Percentiles rank a stretch among this genome's conserved stretches.
Evolutionary conservation across 2,329 filamentous ascomycete species (phyloP).

Genomic region (Fusarium sp.): DNA sequence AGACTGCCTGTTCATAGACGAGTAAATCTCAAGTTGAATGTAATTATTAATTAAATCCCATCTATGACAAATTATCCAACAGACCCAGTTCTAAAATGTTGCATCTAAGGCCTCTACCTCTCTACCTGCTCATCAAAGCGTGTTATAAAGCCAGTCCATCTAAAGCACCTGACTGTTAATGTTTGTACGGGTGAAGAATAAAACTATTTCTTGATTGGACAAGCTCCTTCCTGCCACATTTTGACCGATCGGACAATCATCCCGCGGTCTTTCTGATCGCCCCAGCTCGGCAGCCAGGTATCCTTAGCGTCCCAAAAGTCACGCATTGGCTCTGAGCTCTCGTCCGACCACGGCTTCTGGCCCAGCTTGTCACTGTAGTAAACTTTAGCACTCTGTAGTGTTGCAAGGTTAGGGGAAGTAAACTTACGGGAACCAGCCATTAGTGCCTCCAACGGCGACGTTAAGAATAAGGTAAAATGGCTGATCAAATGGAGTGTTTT

Average conservation of each 20-base stretch:
- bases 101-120: no score
- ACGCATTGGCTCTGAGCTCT: conserved; percentile 46
- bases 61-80: no score
- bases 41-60: no score
- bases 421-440: conserved; percentile 55
- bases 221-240: conserved; percentile 53
- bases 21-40: no score
- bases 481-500: conserved; percentile 59
- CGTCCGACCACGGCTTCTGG: conserved; percentile 57
- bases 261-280: conserved; percentile 43
- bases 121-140: no score
- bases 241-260: conserved; percentile 55
- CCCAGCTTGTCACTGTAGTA: conserved; percentile 48
- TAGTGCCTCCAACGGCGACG: conserved; percentile 58
- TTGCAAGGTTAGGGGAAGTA: no score
- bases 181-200: no score
- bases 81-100: no score
- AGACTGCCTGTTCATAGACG: no score
- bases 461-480: conserved; percentile 60
- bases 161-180: no score
- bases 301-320: conserved; percentile 53
- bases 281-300: conserved; percentile 54
- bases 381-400: no score
- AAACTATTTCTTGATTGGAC: background rate
- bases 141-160: no score